Base-by-base conservation (phyloP, 768 basidiomycete genomes). In the Infundibulicybe gibba region DNA sequence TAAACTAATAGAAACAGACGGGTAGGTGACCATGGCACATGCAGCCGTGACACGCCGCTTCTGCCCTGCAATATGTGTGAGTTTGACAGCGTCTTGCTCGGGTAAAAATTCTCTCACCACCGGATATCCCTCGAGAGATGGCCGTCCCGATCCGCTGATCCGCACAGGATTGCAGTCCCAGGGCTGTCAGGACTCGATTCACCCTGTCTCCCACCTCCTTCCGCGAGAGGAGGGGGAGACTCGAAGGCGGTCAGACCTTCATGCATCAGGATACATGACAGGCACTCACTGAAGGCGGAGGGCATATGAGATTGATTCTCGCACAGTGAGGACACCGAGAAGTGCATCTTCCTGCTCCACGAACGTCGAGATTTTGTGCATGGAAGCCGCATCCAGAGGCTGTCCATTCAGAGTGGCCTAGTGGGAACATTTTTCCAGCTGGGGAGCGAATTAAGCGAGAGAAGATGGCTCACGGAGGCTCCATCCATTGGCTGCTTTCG, bases 331-430 rank as follows among this genome's bases (percentile, higher is more conserved):
- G 12, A 78, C 77, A 4, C 81, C 80, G 8, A 81, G 61, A 1
- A 84, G 63, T 0, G 79, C 74, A 50, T 84, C 81, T 49, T 78
- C 75, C 51, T 84, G 81, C 58, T 82, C 80, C 15, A 81, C 80
- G 48, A 78, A 82, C 4, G 67, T 68, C 5, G 60, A 81, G 42
- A 67, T 71, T 42, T 54, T 61, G 48, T 68, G 64, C 63, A 75
- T 73, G 14, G 44, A 40, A n/a, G 45, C 48, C 1, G 59, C 56
- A 14, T 49, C 47, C 2, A 74, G 44, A 2, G 37, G 14, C 40
- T 50, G 51, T 14, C 64, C 64, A 49, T 73, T 71, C 16, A 74
- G 56, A 25, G 45, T 51, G 14, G 56, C 61, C 71, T 72, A 44
- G 17, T n/a, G n/a, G n/a, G n/a, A n/a, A n/a, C n/a, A n/a, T 44